Conservation (phyloP, 352 stramenopile genomes). For the Pythium vanterpoolii region DNA sequence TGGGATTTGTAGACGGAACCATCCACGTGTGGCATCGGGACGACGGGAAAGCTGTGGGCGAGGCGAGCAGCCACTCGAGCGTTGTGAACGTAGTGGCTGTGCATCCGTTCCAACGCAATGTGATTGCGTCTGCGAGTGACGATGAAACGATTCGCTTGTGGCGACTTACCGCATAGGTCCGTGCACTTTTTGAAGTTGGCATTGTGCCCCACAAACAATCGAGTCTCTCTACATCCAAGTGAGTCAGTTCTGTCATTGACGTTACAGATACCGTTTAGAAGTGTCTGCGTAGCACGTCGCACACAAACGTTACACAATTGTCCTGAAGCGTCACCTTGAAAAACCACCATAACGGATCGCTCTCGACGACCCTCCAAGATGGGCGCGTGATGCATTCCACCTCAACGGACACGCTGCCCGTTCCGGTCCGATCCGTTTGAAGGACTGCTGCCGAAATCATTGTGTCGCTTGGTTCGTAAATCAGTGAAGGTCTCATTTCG, state of each 20-base stretch:
- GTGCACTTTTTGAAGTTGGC: neutral
- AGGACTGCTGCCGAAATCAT: neutral
- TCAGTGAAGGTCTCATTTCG: neutral
- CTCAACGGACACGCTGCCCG: constrained; percentile 8
- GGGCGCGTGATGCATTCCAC: neutral
- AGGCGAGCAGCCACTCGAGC: constrained; percentile 52
- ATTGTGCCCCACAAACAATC: no score
- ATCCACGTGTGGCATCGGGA: constrained; percentile 62
- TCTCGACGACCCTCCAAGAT: neutral
- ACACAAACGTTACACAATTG: neutral
- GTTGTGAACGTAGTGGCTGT: constrained; percentile 65
- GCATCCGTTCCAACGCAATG: constrained; percentile 44
- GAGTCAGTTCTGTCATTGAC: neutral
- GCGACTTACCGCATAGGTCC: constrained; percentile 9
- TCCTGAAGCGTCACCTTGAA: constrained; percentile 1
- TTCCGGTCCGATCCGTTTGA: neutral
- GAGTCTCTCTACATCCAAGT: neutral
- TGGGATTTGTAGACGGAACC: constrained; percentile 32
- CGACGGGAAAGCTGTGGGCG: constrained; percentile 35
- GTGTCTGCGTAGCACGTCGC: no score
- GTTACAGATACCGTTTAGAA: neutral
- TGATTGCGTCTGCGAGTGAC: constrained; percentile 70
- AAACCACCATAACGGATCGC: neutral
- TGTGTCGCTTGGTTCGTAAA: no score
- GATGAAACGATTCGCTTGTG: constrained; percentile 59